phyloP scores from a whole-genome alignment of 2,329 filamentous ascomycete genomes.

The Fusarium domesticum region DNA sequence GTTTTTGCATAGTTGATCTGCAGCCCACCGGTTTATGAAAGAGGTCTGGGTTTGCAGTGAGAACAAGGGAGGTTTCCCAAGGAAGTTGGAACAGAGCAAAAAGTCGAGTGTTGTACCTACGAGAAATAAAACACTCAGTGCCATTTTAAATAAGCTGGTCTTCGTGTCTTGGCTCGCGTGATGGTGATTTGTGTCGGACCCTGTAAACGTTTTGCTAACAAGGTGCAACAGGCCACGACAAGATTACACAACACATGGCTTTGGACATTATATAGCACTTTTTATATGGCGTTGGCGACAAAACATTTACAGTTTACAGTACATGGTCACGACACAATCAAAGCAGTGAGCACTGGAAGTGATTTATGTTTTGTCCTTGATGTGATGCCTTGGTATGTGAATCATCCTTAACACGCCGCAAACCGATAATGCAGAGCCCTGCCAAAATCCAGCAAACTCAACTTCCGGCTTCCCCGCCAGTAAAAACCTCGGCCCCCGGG shows the following conservation, averaged over 20 bases:
- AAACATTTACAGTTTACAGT: background rate
- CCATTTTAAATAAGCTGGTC: no score
- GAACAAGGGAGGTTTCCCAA: background rate
- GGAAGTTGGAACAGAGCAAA: background rate
- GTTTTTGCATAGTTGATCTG: conserved; percentile 5
- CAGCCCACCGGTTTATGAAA: background rate
- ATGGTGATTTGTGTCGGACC: no score
- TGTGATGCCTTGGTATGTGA: conserved; percentile 50
- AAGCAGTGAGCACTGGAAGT: conserved; percentile 27
- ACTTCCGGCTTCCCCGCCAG: conserved; percentile 25
- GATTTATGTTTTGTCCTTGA: conserved; percentile 43
- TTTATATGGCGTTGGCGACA: no score
- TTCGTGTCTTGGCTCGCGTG: no score
- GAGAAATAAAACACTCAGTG: background rate
- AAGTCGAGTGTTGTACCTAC: background rate
- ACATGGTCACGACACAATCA: conserved; percentile 5
- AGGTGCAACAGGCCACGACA: no score
- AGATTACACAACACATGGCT: no score
- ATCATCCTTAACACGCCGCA: conserved; percentile 52
- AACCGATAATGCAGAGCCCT: conserved; percentile 51
- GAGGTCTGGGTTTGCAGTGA: background rate
- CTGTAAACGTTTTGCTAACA: no score
- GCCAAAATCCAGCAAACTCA: conserved; percentile 42
- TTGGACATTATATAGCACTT: no score
- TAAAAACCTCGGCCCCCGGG: conserved; percentile 10